Percentiles rank a stretch among this genome's conserved stretches.
phyloP scores from a whole-genome alignment of 345 rosid genomes.

The Rhizophora mangle region DNA sequence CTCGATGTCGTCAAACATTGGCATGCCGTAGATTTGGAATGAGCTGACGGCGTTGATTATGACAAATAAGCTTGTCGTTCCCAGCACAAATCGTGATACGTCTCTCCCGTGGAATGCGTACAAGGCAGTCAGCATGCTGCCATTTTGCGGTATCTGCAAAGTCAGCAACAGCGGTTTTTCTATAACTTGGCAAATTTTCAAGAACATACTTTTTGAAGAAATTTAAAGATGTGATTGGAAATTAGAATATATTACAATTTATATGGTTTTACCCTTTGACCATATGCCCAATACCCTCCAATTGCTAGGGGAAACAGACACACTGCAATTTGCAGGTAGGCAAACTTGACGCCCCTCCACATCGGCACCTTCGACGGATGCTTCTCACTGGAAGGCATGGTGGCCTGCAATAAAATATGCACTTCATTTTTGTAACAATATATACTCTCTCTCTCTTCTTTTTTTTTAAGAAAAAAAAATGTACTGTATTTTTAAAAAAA shows the following conservation, averaged over 20 bases:
- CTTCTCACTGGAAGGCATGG: slow-evolving; percentile 38
- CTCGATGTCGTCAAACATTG: slow-evolving; percentile 27
- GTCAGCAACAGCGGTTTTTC: neutral
- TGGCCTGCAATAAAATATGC: slow-evolving; percentile 23
- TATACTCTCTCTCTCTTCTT: neutral
- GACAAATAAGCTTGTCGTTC: slow-evolving; percentile 25
- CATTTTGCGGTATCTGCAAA: slow-evolving; percentile 28
- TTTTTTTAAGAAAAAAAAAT: too few species aligned
- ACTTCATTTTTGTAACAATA: neutral
- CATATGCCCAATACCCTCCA: slow-evolving; percentile 44
- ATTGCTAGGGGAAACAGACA: slow-evolving; percentile 40
- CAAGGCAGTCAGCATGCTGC: slow-evolving; percentile 31
- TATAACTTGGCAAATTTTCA: neutral
- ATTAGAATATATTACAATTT: neutral
- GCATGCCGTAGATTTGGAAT: slow-evolving; percentile 38
- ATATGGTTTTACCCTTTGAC: slow-evolving; percentile 15
- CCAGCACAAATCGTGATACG: slow-evolving; percentile 24
- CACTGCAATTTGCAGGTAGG: slow-evolving; percentile 29
- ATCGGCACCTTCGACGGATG: slow-evolving; percentile 35
- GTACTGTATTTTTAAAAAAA: too few species aligned
- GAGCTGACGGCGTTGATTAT: slow-evolving; percentile 28
- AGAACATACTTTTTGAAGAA: neutral
- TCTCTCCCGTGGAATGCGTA: slow-evolving; percentile 21
- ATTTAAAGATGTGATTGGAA: neutral
- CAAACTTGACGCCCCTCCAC: slow-evolving; percentile 40